A percentile compares a stretch with the other conserved stretches of the same genome.
Evolutionary conservation across 176 grass and related monocot genomes (phyloP).

Genomic region (Carex scoparia): DNA sequence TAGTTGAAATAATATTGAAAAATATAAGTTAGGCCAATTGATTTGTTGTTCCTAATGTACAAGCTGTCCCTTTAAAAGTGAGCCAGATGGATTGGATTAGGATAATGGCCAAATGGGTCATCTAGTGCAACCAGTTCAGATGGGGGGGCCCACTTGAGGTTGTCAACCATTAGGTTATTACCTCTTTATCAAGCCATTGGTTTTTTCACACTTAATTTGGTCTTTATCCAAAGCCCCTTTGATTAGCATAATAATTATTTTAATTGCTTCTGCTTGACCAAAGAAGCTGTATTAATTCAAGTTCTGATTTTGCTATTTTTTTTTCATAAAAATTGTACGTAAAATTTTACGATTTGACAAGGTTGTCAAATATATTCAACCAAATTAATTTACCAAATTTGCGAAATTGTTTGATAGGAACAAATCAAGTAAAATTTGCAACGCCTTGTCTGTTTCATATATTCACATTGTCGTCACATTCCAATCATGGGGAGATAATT

Average conservation of each 20-base stretch:
- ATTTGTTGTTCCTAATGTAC: slow-evolving; percentile 21
- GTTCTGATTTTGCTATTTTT: background rate
- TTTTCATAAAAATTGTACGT: background rate
- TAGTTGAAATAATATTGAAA: background rate
- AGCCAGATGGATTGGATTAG: slow-evolving; percentile 42
- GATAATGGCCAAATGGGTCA: slow-evolving; percentile 13
- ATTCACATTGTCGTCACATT: background rate
- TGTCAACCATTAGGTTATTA: slow-evolving; percentile 23
- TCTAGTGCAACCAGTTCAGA: slow-evolving; percentile 11
- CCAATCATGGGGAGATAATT: background rate
- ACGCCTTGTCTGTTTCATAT: background rate
- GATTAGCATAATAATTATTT: background rate
- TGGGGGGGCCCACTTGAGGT: background rate
- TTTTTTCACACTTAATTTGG: background rate
- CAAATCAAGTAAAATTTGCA: background rate
- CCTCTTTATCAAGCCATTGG: slow-evolving; percentile 24
- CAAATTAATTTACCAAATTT: background rate
- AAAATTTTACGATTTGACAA: background rate
- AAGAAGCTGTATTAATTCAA: background rate
- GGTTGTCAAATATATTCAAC: background rate
- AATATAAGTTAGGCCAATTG: slow-evolving; percentile 20
- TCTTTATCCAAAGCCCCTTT: background rate
- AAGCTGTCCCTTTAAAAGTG: slow-evolving; percentile 30
- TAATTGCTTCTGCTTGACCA: slow-evolving; percentile 1
- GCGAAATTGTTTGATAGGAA: background rate